Evolutionary conservation across 805 yeast genomes (phyloP).

Genomic region (Wickerhamiella parazyma): DNA sequence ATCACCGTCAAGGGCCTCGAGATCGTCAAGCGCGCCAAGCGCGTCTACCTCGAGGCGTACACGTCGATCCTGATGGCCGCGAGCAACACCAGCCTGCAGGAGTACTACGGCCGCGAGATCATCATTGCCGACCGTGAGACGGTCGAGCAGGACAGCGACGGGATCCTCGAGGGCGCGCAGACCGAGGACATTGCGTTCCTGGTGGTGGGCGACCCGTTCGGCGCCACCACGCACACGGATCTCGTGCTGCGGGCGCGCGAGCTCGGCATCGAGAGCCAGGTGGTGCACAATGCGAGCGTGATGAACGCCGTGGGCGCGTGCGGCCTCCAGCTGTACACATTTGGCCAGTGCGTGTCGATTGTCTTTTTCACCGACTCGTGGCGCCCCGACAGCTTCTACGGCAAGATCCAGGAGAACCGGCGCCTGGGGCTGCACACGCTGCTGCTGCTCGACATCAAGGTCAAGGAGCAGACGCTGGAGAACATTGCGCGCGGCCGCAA

Average conservation of each 20-base stretch:
- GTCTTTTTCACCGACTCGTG: conserved; percentile 91
- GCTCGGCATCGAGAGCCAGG: conserved; percentile 59
- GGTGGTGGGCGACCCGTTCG: conserved; percentile 96
- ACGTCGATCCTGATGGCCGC: conserved; percentile 95
- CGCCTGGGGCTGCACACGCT: conserved; percentile 84
- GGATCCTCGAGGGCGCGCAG: conserved; percentile 63
- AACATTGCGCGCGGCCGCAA: conserved; percentile 86
- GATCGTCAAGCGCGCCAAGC: conserved; percentile 63
- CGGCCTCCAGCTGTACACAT: conserved; percentile 86
- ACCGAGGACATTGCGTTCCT: conserved; percentile 79
- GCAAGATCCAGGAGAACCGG: conserved; percentile 78
- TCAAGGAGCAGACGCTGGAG: conserved; percentile 89
- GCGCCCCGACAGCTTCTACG: conserved; percentile 94
- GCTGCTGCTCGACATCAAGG: conserved; percentile 80
- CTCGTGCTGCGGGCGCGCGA: conserved; percentile 84
- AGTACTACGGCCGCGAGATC: conserved; percentile 73
- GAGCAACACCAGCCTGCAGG: conserved; percentile 54
- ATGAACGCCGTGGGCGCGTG: conserved; percentile 99
- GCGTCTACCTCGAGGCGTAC: conserved; percentile 92
- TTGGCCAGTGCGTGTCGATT: conserved; percentile 94
- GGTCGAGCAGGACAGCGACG: conserved; percentile 81
- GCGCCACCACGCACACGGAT: conserved; percentile 97
- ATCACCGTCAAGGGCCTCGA: conserved; percentile 92
- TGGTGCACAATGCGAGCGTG: conserved; percentile 88
- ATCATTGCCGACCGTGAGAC: conserved; percentile 87